Base-by-base conservation (phyloP, 352 stramenopile genomes). In the Pythium brachiatum region DNA sequence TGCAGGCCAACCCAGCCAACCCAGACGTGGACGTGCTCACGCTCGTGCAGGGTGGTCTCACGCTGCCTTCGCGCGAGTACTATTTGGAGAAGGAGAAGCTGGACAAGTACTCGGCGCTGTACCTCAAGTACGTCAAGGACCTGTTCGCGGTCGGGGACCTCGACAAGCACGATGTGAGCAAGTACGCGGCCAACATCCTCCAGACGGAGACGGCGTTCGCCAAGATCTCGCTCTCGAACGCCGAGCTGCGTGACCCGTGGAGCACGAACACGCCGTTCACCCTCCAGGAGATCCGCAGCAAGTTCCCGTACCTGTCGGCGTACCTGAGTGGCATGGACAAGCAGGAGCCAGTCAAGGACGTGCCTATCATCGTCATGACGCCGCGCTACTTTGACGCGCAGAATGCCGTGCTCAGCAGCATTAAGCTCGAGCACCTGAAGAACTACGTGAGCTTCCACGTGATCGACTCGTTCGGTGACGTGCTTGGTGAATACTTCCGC, bases 261-360 rank as follows among this genome's bases (percentile, higher is more conserved):
- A 78, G 75, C 3, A 97, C 89, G 6, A 97, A 85, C 66, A 95
- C 89, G 41, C 92, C 90, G 61, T 95, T 89, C 64, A 74, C 75
- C 7, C 85, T 97, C 47, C 56, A 74, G 1, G 68, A 93, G 6
- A 76, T 96, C 44, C 66, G 60, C 5, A 55, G 57, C 29, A 53
- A 71, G 58, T 90, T 81, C 31, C 81, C 81, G 20, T 78, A 78
- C 48, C 41, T 84, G 31, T 75, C 72, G 53, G 77, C 69, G 2
- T 89, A 83, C 66, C 32, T 89, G 15, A 66, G 70, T 38, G 80
- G 80, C 6, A 75, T 87, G 18, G 48, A 79, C 53, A 73, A 75
- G 38, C 60, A 73, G 8, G 57, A 84, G 56, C 66, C 69, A 8
- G 71, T 83, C 34, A 71, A 72, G 52, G 47, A 72, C 31, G 44